Evolutionary conservation across 2,329 filamentous ascomycete species (phyloP), one percentile per base, ranked within the genome.

Genomic region (Epichloe hybrida): DNA sequence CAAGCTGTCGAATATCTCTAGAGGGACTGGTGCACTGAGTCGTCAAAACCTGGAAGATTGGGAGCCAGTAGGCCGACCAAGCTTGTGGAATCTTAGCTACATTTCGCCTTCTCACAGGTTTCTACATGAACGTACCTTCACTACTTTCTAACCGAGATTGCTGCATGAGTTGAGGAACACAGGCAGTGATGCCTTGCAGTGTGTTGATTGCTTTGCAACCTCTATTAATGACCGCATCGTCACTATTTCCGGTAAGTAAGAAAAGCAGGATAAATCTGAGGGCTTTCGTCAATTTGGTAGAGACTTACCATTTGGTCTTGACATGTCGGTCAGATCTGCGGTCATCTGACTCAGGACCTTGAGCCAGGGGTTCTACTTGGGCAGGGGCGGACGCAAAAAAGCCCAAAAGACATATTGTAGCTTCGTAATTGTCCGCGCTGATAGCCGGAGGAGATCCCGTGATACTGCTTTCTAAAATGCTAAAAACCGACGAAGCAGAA

Each of bases 21-120:
- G 89, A 96, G 0, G 90, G 89, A 63, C 97, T 98, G 50, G 88
- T 87, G 67, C 90, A 96, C 68, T 98, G 93, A 4, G 81, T 81
- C 3, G 86, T 93, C 17, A 98, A 72, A 5, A 88, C 86, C 58
- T 88, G 81, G 67, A 98, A 93, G 27, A 98, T 89, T 2, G 91
- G 93, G 13, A 90, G 83, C 93, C 93, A 98, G 66, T 98, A 98
- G 8, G 93, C 88, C 48, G 88, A 89, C 93, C 93, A 98, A 13
- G 93, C 93, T 86, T 55, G 11, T 3, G 8, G 15, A 21, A 20
- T n/a, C 48, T 56, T 23, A 56, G 51, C 37, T 12, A 17, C 31
- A 13, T 20, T 42, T 15, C n/a, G 23, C 35, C 7, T 5, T 17
- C 20, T 13, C 9, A 27, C 4, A 6, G 23, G 1, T 21, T 34